phyloP scores from a whole-genome alignment of 768 basidiomycete genomes.

The Multifurca ochricompacta region DNA sequence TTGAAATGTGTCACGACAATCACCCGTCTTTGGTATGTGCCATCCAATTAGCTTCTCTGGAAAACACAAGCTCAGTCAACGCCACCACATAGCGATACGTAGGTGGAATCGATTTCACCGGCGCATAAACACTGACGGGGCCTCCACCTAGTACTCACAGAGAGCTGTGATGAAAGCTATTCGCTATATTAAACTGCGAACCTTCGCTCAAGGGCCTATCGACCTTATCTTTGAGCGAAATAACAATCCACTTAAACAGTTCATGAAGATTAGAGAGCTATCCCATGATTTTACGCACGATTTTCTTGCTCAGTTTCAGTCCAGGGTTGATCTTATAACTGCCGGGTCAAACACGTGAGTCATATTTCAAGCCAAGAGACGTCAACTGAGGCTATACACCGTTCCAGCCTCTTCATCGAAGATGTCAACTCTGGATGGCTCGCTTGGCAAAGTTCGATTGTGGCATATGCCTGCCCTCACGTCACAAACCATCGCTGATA shows the following conservation, averaged over 20 bases:
- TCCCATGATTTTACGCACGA: constrained; percentile 45
- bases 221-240: constrained; percentile 56
- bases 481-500: constrained; percentile 41
- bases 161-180: constrained; percentile 71
- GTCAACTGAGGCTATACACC: not conserved
- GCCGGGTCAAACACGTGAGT: constrained; percentile 40
- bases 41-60: not conserved
- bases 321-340: constrained; percentile 36
- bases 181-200: constrained; percentile 75
- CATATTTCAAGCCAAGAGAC: not conserved
- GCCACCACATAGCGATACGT: constrained; percentile 46
- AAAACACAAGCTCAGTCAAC: constrained; percentile 3
- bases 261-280: constrained; percentile 39
- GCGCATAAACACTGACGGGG: not conserved
- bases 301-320: constrained; percentile 49
- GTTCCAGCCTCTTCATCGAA: constrained; percentile 45
- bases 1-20: constrained; percentile 52
- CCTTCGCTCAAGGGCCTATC: constrained; percentile 46
- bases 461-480: constrained; percentile 43
- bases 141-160: constrained; percentile 48
- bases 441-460: constrained; percentile 44
- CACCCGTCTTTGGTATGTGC: constrained; percentile 57
- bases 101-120: constrained; percentile 22
- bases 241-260: constrained; percentile 58
- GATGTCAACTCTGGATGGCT: constrained; percentile 59